Conservation (phyloP, 2,329 filamentous ascomycete genomes). For the Neonectria ditissima region DNA sequence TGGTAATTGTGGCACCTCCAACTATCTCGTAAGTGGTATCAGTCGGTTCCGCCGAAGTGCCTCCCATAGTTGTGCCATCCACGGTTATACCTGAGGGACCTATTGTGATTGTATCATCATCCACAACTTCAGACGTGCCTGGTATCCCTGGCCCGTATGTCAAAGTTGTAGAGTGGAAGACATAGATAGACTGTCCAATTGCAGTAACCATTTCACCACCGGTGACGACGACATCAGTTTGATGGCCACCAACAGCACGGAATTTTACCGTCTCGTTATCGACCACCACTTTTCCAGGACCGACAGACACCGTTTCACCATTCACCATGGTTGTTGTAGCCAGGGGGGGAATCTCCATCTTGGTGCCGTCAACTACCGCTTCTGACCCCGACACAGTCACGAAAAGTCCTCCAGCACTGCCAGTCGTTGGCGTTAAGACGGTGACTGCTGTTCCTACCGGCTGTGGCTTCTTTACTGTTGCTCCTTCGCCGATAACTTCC, state of each 20-base stretch:
- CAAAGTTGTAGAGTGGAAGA: constrained; percentile 58
- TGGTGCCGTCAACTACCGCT: constrained; percentile 57
- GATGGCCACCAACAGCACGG: constrained; percentile 45
- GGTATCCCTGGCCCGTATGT: constrained; percentile 56
- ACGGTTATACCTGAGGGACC: constrained; percentile 59
- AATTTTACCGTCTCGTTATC: constrained; percentile 54
- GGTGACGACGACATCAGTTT: constrained; percentile 59
- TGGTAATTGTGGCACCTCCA: constrained; percentile 65
- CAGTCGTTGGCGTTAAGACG: constrained; percentile 52
- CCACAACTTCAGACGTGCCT: constrained; percentile 55
- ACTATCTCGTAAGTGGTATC: constrained; percentile 60
- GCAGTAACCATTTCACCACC: constrained; percentile 62
- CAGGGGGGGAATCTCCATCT: constrained; percentile 54
- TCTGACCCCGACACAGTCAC: constrained; percentile 57
- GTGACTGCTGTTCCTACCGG: constrained; percentile 47
- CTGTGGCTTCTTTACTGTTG: constrained; percentile 57
- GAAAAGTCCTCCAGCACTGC: constrained; percentile 53
- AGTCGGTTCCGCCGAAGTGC: constrained; percentile 49
- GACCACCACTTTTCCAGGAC: constrained; percentile 51
- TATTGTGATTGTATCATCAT: constrained; percentile 64
- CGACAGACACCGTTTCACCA: constrained; percentile 50
- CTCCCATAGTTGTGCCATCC: constrained; percentile 58
- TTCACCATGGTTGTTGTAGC: constrained; percentile 51
- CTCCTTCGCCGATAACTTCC: constrained; percentile 58
- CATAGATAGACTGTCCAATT: constrained; percentile 54